Evolutionary conservation across 2,329 filamentous ascomycete genomes (phyloP).

Genomic region (Fusarium pseudonygamai): DNA sequence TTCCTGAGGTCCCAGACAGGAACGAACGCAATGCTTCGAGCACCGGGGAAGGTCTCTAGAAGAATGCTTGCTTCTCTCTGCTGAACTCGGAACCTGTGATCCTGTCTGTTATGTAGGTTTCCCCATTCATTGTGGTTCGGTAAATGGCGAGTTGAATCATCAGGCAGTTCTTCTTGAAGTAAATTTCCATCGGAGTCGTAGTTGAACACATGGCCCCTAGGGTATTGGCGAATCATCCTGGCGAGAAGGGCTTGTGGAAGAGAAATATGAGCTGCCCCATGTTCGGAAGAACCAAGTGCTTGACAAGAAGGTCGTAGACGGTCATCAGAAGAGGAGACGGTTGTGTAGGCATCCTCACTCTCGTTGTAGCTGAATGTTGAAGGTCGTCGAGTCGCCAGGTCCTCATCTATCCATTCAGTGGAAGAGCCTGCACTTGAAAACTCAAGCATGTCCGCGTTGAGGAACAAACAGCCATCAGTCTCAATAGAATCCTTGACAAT

Average conservation of each 20-base stretch:
- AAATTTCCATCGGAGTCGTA: slow-evolving; percentile 52
- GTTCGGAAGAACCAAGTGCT: slow-evolving; percentile 20
- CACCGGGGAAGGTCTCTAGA: slow-evolving; percentile 51
- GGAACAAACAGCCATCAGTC: slow-evolving; percentile 50
- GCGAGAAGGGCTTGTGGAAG: slow-evolving; percentile 53
- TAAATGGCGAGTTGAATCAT: slow-evolving; percentile 14
- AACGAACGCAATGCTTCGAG: slow-evolving; percentile 57
- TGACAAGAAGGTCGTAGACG: slow-evolving; percentile 14
- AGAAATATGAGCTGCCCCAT: slow-evolving; percentile 8
- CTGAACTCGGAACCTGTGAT: slow-evolving; percentile 9
- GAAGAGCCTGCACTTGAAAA: slow-evolving; percentile 17
- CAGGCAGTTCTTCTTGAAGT: slow-evolving; percentile 44
- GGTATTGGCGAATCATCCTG: slow-evolving; percentile 55
- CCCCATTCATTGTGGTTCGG: background rate
- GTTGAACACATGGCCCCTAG: slow-evolving; percentile 57
- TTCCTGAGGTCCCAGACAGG: slow-evolving; percentile 59
- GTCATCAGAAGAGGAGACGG: slow-evolving; percentile 22
- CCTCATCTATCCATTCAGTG: slow-evolving; percentile 12
- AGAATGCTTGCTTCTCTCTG: slow-evolving; percentile 42
- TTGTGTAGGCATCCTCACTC: slow-evolving; percentile 17
- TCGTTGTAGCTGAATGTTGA: slow-evolving; percentile 14
- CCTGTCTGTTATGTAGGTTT: background rate
- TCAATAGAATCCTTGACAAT: slow-evolving; percentile 55
- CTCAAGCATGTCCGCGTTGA: slow-evolving; percentile 47
- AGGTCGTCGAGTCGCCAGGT: slow-evolving; percentile 8